Percentiles rank a stretch among this genome's conserved stretches.
These are phyloP conservation scores for Actinomortierella ambigua DNA, from an alignment of 371 early-diverging fungal species.

Conservation along the genomic window DNA sequence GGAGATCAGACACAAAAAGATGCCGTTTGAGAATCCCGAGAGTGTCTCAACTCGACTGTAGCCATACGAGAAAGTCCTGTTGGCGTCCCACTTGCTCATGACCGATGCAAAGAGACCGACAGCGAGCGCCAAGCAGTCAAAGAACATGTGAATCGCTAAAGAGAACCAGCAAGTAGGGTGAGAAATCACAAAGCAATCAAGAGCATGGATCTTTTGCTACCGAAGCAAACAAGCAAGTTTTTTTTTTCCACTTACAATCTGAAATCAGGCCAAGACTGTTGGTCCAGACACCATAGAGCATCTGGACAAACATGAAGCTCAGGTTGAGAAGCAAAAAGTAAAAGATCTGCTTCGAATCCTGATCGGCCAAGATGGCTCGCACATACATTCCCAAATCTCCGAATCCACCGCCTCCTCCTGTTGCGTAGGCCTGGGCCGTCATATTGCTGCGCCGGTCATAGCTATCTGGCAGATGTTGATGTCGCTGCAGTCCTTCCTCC, in stretches of 20 bases:
- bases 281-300: conserved; percentile 89
- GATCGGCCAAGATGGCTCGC: conserved; percentile 63
- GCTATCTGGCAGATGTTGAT: conserved; percentile 26
- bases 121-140: conserved; percentile 92
- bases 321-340: conserved; percentile 91
- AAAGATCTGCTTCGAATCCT: conserved; percentile 89
- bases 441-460: conserved; percentile 27
- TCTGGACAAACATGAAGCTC: conserved; percentile 92
- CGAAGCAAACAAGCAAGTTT: not conserved
- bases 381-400: conserved; percentile 44
- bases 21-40: conserved; percentile 91
- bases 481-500: conserved; percentile 23
- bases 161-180: not conserved
- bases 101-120: conserved; percentile 89
- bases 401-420: conserved; percentile 10
- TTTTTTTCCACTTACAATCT: conserved; percentile 68
- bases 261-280: conserved; percentile 93
- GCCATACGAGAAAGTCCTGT: conserved; percentile 80
- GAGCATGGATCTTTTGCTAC: not conserved
- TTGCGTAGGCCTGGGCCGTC: conserved; percentile 6
- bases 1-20: conserved; percentile 88
- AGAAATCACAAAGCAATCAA: not conserved
- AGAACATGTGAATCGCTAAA: conserved; percentile 95
- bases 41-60: conserved; percentile 90
- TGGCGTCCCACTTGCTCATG: conserved; percentile 90